Conservation (phyloP, 129 eudicot species). For the Solidago caesia region DNA sequence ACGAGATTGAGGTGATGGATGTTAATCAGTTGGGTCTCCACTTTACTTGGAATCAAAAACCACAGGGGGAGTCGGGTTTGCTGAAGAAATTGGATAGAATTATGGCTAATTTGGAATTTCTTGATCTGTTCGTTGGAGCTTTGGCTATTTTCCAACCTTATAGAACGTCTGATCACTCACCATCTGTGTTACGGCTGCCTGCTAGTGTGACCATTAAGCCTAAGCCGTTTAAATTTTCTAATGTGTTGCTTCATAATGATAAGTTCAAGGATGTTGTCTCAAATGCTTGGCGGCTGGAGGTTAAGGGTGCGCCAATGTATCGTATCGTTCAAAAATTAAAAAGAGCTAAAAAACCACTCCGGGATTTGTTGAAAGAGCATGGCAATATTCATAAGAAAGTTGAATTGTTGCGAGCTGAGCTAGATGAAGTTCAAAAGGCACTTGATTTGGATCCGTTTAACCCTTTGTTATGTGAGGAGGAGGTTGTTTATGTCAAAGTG, state of each 20-base stretch:
- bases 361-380: neutral
- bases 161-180: no score
- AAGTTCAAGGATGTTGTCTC: neutral
- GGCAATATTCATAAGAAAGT: neutral
- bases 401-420: neutral
- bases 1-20: no score
- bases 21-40: no score
- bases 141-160: no score
- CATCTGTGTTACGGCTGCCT: no score
- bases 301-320: neutral
- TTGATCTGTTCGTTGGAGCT: no score
- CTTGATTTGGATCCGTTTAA: neutral
- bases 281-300: neutral
- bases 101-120: no score
- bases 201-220: no score
- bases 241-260: neutral
- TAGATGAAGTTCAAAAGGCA: neutral
- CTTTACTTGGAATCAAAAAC: no score
- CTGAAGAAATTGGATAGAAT: no score
- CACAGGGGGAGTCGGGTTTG: no score
- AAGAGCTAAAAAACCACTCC: neutral
- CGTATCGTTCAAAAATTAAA: neutral
- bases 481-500: neutral
- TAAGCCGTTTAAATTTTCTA: no score
- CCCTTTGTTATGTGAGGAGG: neutral